Conservation (phyloP, 345 rosid species). For the Triadica sebifera region DNA sequence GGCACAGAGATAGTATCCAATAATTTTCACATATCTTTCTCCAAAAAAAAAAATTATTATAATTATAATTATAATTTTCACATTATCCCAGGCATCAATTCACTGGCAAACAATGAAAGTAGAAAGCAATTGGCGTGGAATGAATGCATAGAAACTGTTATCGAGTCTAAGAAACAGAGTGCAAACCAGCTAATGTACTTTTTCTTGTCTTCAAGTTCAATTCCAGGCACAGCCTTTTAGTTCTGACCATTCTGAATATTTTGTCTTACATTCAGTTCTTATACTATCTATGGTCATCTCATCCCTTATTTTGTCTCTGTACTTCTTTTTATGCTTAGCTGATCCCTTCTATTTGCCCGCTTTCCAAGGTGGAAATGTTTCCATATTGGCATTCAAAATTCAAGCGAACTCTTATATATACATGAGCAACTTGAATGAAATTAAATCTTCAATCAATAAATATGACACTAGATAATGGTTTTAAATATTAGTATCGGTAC, state of each 20-base stretch:
- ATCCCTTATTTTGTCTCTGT: neutral
- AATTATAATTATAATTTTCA: no score
- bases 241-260: neutral
- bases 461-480: no score
- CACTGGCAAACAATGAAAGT: neutral
- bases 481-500: no score
- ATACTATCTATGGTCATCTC: neutral
- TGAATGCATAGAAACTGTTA: neutral
- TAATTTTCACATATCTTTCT: neutral
- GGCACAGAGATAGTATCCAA: neutral
- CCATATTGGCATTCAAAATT: neutral
- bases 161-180: neutral
- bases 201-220: neutral
- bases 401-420: neutral
- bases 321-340: neutral
- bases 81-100: no score
- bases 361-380: slow-evolving; percentile 5
- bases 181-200: neutral
- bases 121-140: neutral
- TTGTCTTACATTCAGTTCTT: neutral
- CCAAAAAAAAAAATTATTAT: no score
- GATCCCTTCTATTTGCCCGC: neutral
- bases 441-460: slow-evolving; percentile 1
- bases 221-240: neutral
- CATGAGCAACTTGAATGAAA: neutral